A percentile compares a stretch with the other conserved stretches of the same genome.
These are phyloP conservation scores for Plasmodium knowlesi DNA, from an alignment of 169 alveolate species.

Conservation along the genomic window DNA sequence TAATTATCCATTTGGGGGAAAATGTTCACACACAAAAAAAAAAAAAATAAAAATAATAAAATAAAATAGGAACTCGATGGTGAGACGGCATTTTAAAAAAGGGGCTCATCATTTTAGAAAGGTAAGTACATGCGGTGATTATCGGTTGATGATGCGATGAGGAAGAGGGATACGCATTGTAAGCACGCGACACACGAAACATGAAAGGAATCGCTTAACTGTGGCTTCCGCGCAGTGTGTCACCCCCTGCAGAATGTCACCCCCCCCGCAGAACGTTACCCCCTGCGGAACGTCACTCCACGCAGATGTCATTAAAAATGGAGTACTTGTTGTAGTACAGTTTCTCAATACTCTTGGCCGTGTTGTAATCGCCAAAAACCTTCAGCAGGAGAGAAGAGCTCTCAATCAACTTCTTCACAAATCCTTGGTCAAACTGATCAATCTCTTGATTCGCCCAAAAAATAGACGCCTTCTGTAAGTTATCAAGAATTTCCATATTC, in stretches of 20 bases:
- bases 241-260: slow-evolving; percentile 69
- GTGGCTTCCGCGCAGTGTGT: background rate
- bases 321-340: slow-evolving; percentile 71
- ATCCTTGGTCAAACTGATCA: slow-evolving; percentile 82
- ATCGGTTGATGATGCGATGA: background rate
- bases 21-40: background rate
- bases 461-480: slow-evolving; percentile 83
- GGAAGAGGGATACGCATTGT: background rate
- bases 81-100: background rate
- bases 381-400: slow-evolving; percentile 66
- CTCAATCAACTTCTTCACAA: slow-evolving; percentile 74
- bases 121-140: background rate
- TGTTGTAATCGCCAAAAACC: slow-evolving; percentile 60
- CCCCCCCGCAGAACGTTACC: too few species aligned
- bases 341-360: slow-evolving; percentile 76
- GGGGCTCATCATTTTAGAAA: background rate
- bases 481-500: slow-evolving; percentile 73
- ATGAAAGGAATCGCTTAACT: background rate
- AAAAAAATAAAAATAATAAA: too few species aligned
- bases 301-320: slow-evolving; percentile 72
- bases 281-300: slow-evolving; percentile 49
- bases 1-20: slow-evolving; percentile 1
- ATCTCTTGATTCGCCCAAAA: slow-evolving; percentile 89
- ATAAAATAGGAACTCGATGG: background rate
- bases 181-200: background rate